Evolutionary conservation across 352 stramenopile species (phyloP), one percentile per base, ranked within the genome.

Genomic region (Elongisporangium undulatum): DNA sequence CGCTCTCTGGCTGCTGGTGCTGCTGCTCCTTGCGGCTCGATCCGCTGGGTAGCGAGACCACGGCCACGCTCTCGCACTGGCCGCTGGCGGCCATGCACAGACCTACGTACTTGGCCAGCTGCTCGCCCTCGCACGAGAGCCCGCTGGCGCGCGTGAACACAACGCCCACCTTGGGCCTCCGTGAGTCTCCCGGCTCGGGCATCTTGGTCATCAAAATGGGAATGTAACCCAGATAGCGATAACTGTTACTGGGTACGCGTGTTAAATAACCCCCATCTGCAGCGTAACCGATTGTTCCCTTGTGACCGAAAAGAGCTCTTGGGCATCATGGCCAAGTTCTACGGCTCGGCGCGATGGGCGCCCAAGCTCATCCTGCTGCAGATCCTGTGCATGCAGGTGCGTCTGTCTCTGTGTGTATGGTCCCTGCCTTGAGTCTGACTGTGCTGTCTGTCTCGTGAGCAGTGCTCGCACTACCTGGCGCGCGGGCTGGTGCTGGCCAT

Each of bases 341-440:
- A 95, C 62, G 84, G 81, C 61, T 64, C 77, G 3, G 67, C 72
- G 53, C 84, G 81, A 51, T 96, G 87, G 87, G 78, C 87, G 62
- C 87, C 87, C 17, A 95, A 92, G 77, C 81, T 96, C 63, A 96
- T 95, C 59, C 55, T 90, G 48, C 71, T 94, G 63, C 87, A 96
- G 73, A 96, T 96, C 29, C 55, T 87, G 20, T 92, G 82, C 64
- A 84, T 96, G 78, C 87, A 96, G 82, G 87, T 94, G 59, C 41
- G 68, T 63, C 22, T 26, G 13, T 53, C 0, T 3, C 0, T 22
- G 5, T 26, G 26, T 52, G 7, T 21, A 6, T 58, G 17, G 9
- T 26, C n/a, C 48, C 13, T 34, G 17, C 45, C 13, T 20, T 34
- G 4, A 3, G 6, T 21, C 51, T 62, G 26, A 9, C n/a, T 29